Evolutionary conservation across 805 yeast species (phyloP).

Genomic region (Komagataella phaffii): DNA sequence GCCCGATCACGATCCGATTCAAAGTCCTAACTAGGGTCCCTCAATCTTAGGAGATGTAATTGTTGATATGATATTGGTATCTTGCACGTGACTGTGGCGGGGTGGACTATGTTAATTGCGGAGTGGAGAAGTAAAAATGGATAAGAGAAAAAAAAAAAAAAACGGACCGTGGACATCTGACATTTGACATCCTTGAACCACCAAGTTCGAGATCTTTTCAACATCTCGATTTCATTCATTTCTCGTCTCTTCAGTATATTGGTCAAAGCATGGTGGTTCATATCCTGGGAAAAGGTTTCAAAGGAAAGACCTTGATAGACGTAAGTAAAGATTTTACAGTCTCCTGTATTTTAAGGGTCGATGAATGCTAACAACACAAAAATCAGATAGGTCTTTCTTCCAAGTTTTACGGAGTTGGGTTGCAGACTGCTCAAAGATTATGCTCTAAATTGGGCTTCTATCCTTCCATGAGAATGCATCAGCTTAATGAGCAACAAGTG

Average conservation of each 20-base stretch:
- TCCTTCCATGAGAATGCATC: slow-evolving; percentile 91
- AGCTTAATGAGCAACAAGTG: slow-evolving; percentile 76
- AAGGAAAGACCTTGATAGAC: slow-evolving; percentile 21
- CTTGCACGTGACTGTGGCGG: background rate
- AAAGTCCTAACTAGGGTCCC: background rate
- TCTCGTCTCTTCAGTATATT: background rate
- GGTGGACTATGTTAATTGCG: background rate
- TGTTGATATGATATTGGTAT: background rate
- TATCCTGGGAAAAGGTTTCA: slow-evolving; percentile 35
- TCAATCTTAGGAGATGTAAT: background rate
- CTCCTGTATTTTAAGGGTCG: background rate
- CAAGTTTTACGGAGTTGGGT: slow-evolving; percentile 82
- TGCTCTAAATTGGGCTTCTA: slow-evolving; percentile 86
- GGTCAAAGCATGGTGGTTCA: slow-evolving; percentile 30
- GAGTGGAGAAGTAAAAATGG: background rate
- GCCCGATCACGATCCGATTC: background rate
- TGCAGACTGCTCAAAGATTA: slow-evolving; percentile 51
- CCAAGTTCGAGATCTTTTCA: background rate
- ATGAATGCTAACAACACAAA: slow-evolving; percentile 1
- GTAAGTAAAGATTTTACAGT: slow-evolving; percentile 10
- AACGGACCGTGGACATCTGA: background rate
- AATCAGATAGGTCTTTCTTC: slow-evolving; percentile 52
- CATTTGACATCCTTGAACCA: background rate
- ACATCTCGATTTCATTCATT: background rate
- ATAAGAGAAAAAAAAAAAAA: too few species aligned